phyloP scores from a whole-genome alignment of 177 flowering plant genomes.

The Vitis hybrid region DNA sequence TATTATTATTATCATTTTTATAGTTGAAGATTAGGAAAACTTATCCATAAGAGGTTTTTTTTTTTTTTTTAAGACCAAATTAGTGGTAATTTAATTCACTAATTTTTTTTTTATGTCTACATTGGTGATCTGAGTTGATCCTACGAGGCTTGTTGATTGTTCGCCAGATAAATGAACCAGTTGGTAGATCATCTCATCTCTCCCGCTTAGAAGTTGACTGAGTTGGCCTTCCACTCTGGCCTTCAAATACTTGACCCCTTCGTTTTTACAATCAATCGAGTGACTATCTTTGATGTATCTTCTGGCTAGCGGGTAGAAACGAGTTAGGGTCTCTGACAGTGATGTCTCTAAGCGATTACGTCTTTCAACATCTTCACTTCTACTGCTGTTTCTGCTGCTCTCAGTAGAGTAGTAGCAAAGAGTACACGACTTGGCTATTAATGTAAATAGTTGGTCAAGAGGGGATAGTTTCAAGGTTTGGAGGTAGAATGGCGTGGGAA shows the following conservation, averaged over 20 bases:
- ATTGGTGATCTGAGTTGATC: background rate
- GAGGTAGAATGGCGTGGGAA: background rate
- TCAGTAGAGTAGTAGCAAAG: background rate
- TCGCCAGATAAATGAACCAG: background rate
- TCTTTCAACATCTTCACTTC: too few relatives aligned
- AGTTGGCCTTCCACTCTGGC: background rate
- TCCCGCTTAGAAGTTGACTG: background rate
- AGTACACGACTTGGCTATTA: background rate
- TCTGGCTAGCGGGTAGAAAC: conserved; percentile 9
- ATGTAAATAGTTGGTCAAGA: conserved; percentile 4
- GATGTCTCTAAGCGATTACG: background rate
- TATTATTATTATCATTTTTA: too few relatives aligned
- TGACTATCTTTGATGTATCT: background rate
- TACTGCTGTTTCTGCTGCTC: background rate
- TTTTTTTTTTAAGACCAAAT: too few relatives aligned
- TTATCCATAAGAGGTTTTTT: too few relatives aligned
- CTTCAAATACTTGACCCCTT: conserved; percentile 5
- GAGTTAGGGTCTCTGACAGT: background rate
- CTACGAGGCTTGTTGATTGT: background rate
- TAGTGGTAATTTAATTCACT: too few relatives aligned
- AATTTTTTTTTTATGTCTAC: too few relatives aligned
- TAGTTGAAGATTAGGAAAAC: too few relatives aligned
- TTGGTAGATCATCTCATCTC: background rate
- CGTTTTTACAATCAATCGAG: conserved; percentile 5
- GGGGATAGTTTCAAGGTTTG: background rate